Evolutionary conservation across 805 yeast genomes (phyloP).

Genomic region (Candida rishiriensis): DNA sequence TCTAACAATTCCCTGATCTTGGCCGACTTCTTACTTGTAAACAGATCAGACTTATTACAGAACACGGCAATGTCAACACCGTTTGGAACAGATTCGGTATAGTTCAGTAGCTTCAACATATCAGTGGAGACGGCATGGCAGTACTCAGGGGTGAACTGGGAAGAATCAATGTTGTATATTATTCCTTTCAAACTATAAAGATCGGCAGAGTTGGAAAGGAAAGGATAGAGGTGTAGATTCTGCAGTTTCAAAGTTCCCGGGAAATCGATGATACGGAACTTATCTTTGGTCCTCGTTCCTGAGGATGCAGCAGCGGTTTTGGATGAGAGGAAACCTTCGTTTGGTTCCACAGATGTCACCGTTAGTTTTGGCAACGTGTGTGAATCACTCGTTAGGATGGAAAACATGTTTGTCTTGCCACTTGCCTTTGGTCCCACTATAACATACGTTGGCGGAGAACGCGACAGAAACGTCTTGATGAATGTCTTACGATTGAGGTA

Average conservation of each 20-base stretch:
- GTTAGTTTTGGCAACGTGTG: conserved; percentile 13
- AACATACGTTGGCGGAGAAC: conserved; percentile 9
- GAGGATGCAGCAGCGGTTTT: conserved; percentile 14
- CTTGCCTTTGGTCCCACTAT: conserved; percentile 16
- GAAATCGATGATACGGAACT: conserved; percentile 60
- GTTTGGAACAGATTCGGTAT: conserved; percentile 57
- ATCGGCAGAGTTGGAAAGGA: conserved; percentile 35
- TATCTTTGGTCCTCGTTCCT: conserved; percentile 6
- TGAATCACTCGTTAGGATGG: conserved; percentile 8
- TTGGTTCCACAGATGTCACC: conserved; percentile 33
- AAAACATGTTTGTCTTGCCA: conserved; percentile 18
- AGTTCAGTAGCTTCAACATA: conserved; percentile 52
- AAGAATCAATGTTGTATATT: conserved; percentile 72
- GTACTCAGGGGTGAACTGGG: conserved; percentile 45
- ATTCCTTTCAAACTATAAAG: conserved; percentile 54
- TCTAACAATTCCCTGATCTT: conserved; percentile 61
- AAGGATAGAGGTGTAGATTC: conserved; percentile 46
- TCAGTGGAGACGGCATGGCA: conserved; percentile 53
- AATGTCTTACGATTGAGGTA: too few species aligned
- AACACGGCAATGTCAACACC: conserved; percentile 76
- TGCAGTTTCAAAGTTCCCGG: conserved; percentile 87
- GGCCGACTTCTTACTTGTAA: conserved; percentile 69
- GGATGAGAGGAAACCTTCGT: conserved; percentile 30
- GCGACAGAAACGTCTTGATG: too few species aligned
- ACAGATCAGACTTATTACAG: conserved; percentile 81